Percentiles rank a stretch among this genome's conserved stretches.
phyloP scores from a whole-genome alignment of 2,329 filamentous ascomycete genomes.

The Parastagonospora avenae region DNA sequence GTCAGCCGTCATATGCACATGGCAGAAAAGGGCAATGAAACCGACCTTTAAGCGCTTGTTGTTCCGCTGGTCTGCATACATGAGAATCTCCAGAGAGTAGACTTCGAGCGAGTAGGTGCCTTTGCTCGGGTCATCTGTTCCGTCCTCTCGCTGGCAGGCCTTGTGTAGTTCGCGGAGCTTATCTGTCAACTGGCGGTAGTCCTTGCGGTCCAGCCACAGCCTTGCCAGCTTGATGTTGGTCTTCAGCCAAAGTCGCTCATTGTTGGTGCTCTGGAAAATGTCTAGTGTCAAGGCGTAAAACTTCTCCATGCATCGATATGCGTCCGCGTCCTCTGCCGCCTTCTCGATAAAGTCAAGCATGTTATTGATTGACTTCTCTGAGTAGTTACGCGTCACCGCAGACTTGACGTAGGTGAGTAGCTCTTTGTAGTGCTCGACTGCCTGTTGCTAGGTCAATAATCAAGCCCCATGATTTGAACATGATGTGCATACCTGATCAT shows the following conservation, averaged over 20 bases:
- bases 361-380: constrained; percentile 99
- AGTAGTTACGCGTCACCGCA: constrained; percentile 96
- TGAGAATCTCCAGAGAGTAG: constrained; percentile 96
- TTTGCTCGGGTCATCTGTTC: constrained; percentile 88
- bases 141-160: constrained; percentile 85
- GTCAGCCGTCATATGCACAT: constrained; percentile 28
- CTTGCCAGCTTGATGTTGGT: constrained; percentile 97
- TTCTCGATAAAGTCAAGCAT: constrained; percentile 99
- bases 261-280: constrained; percentile 96
- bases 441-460: constrained; percentile 58
- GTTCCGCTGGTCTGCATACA: constrained; percentile 96
- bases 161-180: constrained; percentile 89
- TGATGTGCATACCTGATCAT: constrained; percentile 68
- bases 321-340: constrained; percentile 72
- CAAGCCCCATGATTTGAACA: neutral
- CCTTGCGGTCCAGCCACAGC: constrained; percentile 87
- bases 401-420: constrained; percentile 97
- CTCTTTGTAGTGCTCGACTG: constrained; percentile 89
- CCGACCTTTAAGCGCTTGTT: constrained; percentile 89
- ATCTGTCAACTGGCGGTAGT: constrained; percentile 78
- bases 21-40: constrained; percentile 19
- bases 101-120: constrained; percentile 95
- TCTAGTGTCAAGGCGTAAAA: constrained; percentile 94
- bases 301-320: constrained; percentile 83
- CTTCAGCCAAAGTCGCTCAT: constrained; percentile 95